phyloP scores from a whole-genome alignment of 1,284 basidiomycete genomes.

The Apiotrichum porosum region DNA sequence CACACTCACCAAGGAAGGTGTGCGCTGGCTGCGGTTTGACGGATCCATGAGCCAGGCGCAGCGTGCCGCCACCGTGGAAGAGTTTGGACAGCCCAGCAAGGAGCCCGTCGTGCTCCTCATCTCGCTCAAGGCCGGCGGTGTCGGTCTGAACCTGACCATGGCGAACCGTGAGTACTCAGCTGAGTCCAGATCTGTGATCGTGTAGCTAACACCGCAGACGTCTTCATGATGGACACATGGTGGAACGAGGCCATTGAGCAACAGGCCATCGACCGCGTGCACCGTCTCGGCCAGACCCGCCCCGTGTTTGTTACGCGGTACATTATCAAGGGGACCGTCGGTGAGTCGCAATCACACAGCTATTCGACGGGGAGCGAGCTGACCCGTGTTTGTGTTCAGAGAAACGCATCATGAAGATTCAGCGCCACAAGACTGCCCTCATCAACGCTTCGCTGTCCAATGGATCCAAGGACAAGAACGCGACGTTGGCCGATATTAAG shows the following conservation, averaged over 20 bases:
- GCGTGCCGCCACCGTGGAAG: slow-evolving; percentile 66
- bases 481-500: slow-evolving; percentile 46
- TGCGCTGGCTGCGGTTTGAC: slow-evolving; percentile 80
- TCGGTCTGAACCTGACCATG: slow-evolving; percentile 67
- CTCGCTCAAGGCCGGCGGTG: slow-evolving; percentile 89
- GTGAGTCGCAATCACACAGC: slow-evolving; percentile 53
- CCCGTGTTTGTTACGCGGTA: slow-evolving; percentile 85
- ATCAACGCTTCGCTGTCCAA: slow-evolving; percentile 46
- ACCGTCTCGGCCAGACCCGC: slow-evolving; percentile 42
- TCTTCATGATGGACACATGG: slow-evolving; percentile 97
- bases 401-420: slow-evolving; percentile 78
- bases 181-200: no score
- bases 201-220: slow-evolving; percentile 63
- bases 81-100: slow-evolving; percentile 63
- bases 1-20: slow-evolving; percentile 66
- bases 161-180: slow-evolving; percentile 31
- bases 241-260: slow-evolving; percentile 88
- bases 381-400: no score
- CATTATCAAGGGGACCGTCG: slow-evolving; percentile 58
- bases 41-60: slow-evolving; percentile 87
- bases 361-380: no score
- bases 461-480: slow-evolving; percentile 35
- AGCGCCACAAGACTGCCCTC: slow-evolving; percentile 47
- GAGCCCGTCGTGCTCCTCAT: slow-evolving; percentile 77
- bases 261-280: slow-evolving; percentile 65